Conservation (phyloP, 306 rosid species). For the Alnus rubra region DNA sequence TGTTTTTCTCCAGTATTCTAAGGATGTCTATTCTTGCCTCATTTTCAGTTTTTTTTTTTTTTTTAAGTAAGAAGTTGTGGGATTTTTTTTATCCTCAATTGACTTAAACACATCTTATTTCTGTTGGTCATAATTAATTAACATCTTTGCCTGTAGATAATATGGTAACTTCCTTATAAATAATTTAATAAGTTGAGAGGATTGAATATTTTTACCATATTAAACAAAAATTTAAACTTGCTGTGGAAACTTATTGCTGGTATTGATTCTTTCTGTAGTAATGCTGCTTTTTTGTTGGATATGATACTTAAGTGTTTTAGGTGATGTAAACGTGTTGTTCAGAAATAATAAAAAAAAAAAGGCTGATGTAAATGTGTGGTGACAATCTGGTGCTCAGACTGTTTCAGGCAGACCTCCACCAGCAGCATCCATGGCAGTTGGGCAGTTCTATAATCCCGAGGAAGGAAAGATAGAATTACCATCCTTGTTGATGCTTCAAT, state of each 20-base stretch:
- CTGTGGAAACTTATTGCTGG: not conserved
- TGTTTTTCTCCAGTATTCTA: not conserved
- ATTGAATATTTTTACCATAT: not conserved
- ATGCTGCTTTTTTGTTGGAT: constrained; percentile 1
- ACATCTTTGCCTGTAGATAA: not conserved
- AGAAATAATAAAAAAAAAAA: too few species aligned
- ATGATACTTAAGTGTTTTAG: constrained; percentile 5
- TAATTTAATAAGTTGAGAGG: not conserved
- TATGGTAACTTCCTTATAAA: not conserved
- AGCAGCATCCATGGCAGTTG: constrained; percentile 98
- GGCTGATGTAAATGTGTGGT: constrained; percentile 26
- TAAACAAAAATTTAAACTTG: not conserved
- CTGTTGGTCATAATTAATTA: not conserved
- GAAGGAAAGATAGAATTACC: constrained; percentile 76
- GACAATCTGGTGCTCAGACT: constrained; percentile 67
- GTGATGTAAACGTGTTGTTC: constrained; percentile 8
- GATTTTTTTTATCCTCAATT: not conserved
- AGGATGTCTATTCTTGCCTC: not conserved
- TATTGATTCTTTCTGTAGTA: not conserved
- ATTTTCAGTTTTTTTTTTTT: not conserved
- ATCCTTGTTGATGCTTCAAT: constrained; percentile 72
- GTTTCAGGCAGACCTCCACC: constrained; percentile 99
- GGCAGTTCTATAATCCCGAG: constrained; percentile 90
- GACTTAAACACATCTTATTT: not conserved
- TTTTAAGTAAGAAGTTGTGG: not conserved